Base-by-base conservation (phyloP, 176 grass and related monocot genomes). In the Bromus sterilis region DNA sequence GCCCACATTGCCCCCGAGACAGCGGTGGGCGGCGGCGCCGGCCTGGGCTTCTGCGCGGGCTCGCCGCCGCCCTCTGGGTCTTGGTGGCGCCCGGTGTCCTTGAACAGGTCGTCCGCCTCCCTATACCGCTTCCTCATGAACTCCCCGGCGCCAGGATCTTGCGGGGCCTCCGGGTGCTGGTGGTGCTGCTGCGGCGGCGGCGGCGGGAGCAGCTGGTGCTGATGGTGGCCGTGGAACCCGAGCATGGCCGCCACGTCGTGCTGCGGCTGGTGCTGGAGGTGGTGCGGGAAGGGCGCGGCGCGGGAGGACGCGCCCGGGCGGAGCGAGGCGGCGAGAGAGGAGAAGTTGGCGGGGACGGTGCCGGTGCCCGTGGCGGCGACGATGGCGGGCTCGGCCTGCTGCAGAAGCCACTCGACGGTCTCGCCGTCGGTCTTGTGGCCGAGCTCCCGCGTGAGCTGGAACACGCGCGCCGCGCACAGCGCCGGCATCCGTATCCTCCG, bases 381-480 rank as follows among this genome's bases (percentile, higher is more conserved):
- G 73, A 99, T 99, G 48, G 97, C 93, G 0, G 97, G 93, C 56
- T 99, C 97, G 3, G 97, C 97, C 83, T 96, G 97, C 86, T 96
- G 93, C 55, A 99, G 89, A 2, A 99, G 80, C 97, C 97, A 99
- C 85, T 99, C 97, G 82, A 99, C 85, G 44, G 97, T 99, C 87
- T 99, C 97, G 36, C 97, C 97, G 69, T 99, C 97, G 4, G 97
- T 93, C 87, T 96, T 99, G 83, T 99, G 97, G 10, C 93, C 97
- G 49, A 99, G 89, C 87, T 99, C 97, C 4, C 97, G 93, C 16
- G 97, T 99, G 32, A 99, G 93, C 89, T 99, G 97, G 85, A 99
- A 99, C 25, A 99, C 97, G 11, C 93, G 66, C 39, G 97, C 97
- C 34, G 97, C 97, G 69, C 97, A 99, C 76, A 99, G 73, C 66